Base-by-base conservation (phyloP, 495 filamentous ascomycete genomes). In the Xeromyces bisporus region DNA sequence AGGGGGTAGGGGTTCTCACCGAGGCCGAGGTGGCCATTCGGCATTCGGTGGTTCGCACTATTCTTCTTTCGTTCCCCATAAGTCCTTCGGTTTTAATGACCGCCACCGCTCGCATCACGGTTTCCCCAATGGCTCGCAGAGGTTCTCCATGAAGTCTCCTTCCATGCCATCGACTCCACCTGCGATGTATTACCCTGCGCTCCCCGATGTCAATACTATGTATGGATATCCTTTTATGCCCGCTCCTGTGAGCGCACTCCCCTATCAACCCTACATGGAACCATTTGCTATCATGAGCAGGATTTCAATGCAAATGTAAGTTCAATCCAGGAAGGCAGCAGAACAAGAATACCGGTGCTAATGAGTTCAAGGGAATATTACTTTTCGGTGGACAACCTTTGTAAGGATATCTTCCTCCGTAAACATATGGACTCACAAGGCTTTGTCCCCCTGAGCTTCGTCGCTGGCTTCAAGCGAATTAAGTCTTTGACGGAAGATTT, bases 321-420 rank as follows among this genome's bases (percentile, higher is more conserved):
- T 51, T 29, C 12, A 14, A 7, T 11, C 8, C 1, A n/a, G 8
- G 14, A 4, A 7, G 4, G 3, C 11, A 7, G 13, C 11, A 13
- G 5, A 9, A 10, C 10, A 16, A 18, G 11, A 13, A 25, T 20
- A 0, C 6, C 17, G 18, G 12, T 32, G 24, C 34, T 26, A 28
- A 40, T 56, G 34, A 59, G 32, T 26, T 6, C 15, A 29, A 69
- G 62, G 41, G 80, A 91, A 42, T 96, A 96, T 56, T 97, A 96
- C 51, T 89, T 97, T 56, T 96, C 86, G 0, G 67, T 93, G 6
- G 84, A 96, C 40, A 96, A 96, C 50, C 69, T 94, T 33, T 87
- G 81, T 69, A 96, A 92, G 55, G 89, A 97, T 44, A 66, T 77
- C 41, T 96, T 73, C 53, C 67, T 97, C 17, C 75, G 89, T 18